Base-by-base conservation (phyloP, 1,139 yeast species). In the Pichia sp. region DNA sequence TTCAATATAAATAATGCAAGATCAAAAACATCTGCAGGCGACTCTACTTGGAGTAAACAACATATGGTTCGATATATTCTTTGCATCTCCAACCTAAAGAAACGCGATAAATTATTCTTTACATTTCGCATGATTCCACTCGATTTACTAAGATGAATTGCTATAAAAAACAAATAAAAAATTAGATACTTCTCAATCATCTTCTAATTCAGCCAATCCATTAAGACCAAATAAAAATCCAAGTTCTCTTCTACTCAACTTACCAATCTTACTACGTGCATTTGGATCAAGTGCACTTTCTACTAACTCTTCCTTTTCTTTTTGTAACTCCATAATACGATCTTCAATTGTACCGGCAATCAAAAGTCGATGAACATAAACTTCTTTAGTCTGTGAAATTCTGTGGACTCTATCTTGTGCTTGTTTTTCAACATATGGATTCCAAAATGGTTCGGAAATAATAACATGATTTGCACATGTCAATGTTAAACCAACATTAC, bases 341-440 rank as follows among this genome's bases (percentile, higher is more conserved):
- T 85, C 93, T 58, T 89, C 98, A 11, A 89, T 87, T 0, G 95
- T 79, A 31, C 74, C 71, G 29, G 67, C 60, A 38, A 82, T 74
- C 54, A 84, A 71, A 18, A 89, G 63, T 50, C 87, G 70, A 60
- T 88, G 81, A 20, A 89, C 86, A 50, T 62, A 67, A 13, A 89
- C 97, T 33, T 79, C 80, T 43, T 76, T 69, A 26, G 74, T 73
- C 63, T 89, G 98, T 6, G 96, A 96, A 51, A 89, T 85, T 61
- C 98, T 75, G 63, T 91, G 91, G 6, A 93, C 94, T 51, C 98
- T 76, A 60, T 87, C 96, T 74, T 85, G 87, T 0, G 97, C 97
- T 63, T 89, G 97, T 36, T 85, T 95, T 62, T 89, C 97, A 4
- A 89, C 95, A 61, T 74, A 89, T 1, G 96, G 97, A 57, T 89